Evolutionary conservation across 2,329 filamentous ascomycete genomes (phyloP), one percentile per base, ranked within the genome.

Genomic region (Thelonectria discophora): DNA sequence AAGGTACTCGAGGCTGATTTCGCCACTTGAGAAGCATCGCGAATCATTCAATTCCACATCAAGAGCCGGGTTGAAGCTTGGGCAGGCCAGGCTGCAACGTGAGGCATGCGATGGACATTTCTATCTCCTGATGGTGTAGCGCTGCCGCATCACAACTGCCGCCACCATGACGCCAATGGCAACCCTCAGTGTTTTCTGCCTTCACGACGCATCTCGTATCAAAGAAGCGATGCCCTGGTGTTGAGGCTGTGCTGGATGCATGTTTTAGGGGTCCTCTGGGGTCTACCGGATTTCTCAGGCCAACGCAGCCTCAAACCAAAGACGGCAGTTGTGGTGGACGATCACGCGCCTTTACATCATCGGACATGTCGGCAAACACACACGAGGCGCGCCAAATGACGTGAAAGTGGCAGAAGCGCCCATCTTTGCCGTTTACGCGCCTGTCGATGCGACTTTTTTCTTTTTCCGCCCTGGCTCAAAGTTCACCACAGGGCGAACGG

Each of bases 261-360:
- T 13, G 37, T 43, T 61, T 61, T 61, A 61, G 58, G 58, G 58
- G 58, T 61, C 58, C 46, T 52, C 47, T 48, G 59, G 55, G 57
- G 43, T 53, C 51, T 18, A 18, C 18, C 11, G 11, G 21, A 32
- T 50, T 60, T 64, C 58, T 49, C 30, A 27, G 45, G 40, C 39
- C 46, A 46, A 37, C 42, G 32, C 48, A 47, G 46, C 40, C 18
- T 61, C 58, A 27, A 47, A 12, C 58, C 58, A 20, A 61, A 61
- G 40, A 49, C 24, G 58, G 58, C 30, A 53, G 40, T 47, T 49
- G 24, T 27, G 18, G 30, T 21, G 45, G 58, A 34, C 42, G 58
- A 61, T 57, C 58, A 37, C 53, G 21, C n/a, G 5, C 11, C 45
- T 3, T 30, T 61, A 61, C 58, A 61, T 61, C 58, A 61, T 61